phyloP scores from a whole-genome alignment of 75 land plant genomes.

The Cryptomeria japonica region DNA sequence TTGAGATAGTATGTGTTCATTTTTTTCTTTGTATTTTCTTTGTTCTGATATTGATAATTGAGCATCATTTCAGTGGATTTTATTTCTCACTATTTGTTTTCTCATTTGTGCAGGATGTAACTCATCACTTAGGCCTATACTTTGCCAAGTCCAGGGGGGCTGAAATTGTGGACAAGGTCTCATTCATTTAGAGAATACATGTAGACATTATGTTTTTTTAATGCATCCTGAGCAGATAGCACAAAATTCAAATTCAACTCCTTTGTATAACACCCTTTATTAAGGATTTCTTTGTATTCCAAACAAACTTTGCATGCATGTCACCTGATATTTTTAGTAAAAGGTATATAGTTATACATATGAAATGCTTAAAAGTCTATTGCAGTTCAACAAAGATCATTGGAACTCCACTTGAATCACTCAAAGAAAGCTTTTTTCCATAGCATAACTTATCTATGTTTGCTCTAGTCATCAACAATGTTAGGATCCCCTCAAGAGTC shows the following conservation, averaged over 20 bases:
- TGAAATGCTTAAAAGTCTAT: not conserved
- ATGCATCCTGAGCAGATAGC: not conserved
- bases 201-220: not conserved
- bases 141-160: slow-evolving; percentile 35
- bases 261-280: not conserved
- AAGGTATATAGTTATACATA: not conserved
- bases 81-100: not conserved
- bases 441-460: not conserved
- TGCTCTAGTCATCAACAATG: not conserved
- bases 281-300: not conserved
- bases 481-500: too few species aligned
- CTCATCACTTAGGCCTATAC: slow-evolving; percentile 42
- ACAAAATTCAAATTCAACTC: not conserved
- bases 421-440: not conserved
- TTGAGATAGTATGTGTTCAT: not conserved
- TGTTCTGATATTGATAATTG: not conserved
- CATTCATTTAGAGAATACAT: not conserved
- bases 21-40: not conserved
- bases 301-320: not conserved
- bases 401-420: not conserved
- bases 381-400: not conserved
- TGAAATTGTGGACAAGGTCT: slow-evolving; percentile 14
- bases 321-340: not conserved
- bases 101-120: slow-evolving; percentile 21
- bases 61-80: too few species aligned